These are phyloP conservation scores for Cyberlindnera saturnus DNA, from an alignment of 805 yeast species.

Conservation along the genomic window DNA sequence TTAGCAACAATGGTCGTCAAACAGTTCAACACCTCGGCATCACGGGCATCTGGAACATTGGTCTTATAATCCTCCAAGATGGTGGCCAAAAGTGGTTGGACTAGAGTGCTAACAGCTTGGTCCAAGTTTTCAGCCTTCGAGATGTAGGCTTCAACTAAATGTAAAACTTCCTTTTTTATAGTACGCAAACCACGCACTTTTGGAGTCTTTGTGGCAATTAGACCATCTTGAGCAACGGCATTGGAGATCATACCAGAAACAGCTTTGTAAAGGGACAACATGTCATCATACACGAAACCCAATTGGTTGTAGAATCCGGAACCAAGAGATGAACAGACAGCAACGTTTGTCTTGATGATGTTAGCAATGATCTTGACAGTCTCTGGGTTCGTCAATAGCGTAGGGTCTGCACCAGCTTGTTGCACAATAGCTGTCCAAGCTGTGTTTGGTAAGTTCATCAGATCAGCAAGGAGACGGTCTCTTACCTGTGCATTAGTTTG, in stretches of 20 bases:
- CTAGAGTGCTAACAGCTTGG: constrained; percentile 75
- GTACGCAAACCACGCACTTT: constrained; percentile 94
- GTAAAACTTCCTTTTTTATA: constrained; percentile 88
- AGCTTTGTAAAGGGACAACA: constrained; percentile 84
- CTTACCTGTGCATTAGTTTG: constrained; percentile 66
- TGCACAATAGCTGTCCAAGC: constrained; percentile 91
- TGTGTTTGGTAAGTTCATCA: constrained; percentile 88
- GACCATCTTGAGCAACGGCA: constrained; percentile 72
- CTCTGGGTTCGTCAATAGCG: constrained; percentile 68
- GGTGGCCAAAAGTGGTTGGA: constrained; percentile 77
- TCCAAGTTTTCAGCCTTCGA: constrained; percentile 78
- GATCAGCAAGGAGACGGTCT: constrained; percentile 63
- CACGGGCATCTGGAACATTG: constrained; percentile 94
- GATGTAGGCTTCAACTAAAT: constrained; percentile 82
- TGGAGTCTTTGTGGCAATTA: constrained; percentile 90
- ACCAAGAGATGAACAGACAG: constrained; percentile 92
- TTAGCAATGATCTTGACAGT: constrained; percentile 91
- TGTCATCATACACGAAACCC: constrained; percentile 78
- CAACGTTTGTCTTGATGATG: constrained; percentile 89
- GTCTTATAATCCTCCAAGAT: constrained; percentile 84
- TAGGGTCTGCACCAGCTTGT: constrained; percentile 80
- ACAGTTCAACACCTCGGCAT: constrained; percentile 94
- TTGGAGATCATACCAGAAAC: constrained; percentile 82
- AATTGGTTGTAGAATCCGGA: constrained; percentile 86
- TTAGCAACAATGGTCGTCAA: constrained; percentile 84